Conservation (phyloP, 768 basidiomycete species). For the Trametes elegans region DNA sequence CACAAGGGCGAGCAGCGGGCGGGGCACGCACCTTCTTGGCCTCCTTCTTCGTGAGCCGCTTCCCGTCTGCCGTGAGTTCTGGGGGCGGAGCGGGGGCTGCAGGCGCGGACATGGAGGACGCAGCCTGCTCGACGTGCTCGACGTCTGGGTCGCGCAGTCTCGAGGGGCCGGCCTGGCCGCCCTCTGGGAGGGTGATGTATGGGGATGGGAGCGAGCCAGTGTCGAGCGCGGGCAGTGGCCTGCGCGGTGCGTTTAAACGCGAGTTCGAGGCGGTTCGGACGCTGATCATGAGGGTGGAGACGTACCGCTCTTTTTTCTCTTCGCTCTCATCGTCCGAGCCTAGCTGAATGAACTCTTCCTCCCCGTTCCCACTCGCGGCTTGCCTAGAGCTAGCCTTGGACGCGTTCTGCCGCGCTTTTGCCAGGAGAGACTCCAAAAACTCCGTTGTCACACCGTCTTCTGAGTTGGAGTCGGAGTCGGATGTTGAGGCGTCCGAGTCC, state of each 20-base stretch:
- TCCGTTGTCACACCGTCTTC: constrained; percentile 54
- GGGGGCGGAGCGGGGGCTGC: constrained; percentile 63
- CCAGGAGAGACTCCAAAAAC: constrained; percentile 60
- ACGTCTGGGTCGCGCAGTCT: constrained; percentile 61
- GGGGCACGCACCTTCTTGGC: constrained; percentile 57
- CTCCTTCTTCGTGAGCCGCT: constrained; percentile 68
- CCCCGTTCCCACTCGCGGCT: constrained; percentile 27
- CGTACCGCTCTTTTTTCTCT: constrained; percentile 20
- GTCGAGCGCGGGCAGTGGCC: constrained; percentile 62
- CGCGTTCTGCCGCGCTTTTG: constrained; percentile 57
- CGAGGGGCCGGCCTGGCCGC: constrained; percentile 43
- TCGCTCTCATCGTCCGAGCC: constrained; percentile 27
- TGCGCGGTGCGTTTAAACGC: constrained; percentile 28
- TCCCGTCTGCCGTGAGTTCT: constrained; percentile 58
- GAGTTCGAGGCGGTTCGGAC: neutral
- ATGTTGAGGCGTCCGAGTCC: constrained; percentile 3
- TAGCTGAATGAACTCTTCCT: constrained; percentile 58
- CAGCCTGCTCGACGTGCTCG: constrained; percentile 48
- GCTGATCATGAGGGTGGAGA: constrained; percentile 23
- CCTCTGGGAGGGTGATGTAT: constrained; percentile 53
- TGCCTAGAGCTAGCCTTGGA: constrained; percentile 21
- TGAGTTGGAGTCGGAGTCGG: constrained; percentile 32
- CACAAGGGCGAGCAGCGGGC: constrained; percentile 1
- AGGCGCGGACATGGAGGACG: constrained; percentile 49
- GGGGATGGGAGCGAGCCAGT: constrained; percentile 61